These are phyloP conservation scores for carrot (Daucus carota) DNA, from an alignment of 129 eudicot genomes.

Conservation along the genomic window DH1_v3.0 NC_030383.2:57546501-57547000, in stretches of 20 bases:
- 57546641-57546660: too few species aligned
- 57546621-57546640: too few species aligned
- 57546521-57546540: too few species aligned
- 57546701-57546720: slow-evolving; percentile 18
- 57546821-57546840: slow-evolving; percentile 42
- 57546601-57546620: too few species aligned
- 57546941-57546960: slow-evolving; percentile 12
- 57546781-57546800: slow-evolving; percentile 77
- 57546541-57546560: too few species aligned
- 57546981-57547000: slow-evolving; percentile 5
- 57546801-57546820: slow-evolving; percentile 40
- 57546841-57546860: slow-evolving; percentile 35
- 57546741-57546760: slow-evolving; percentile 26
- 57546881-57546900: slow-evolving; percentile 65
- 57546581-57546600: too few species aligned
- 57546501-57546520: too few species aligned
- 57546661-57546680: too few species aligned
- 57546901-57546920: slow-evolving; percentile 27
- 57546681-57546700: too few species aligned
- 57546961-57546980: slow-evolving; percentile 1
- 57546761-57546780: slow-evolving; percentile 58
- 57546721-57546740: slow-evolving; percentile 16
- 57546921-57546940: slow-evolving; percentile 14
- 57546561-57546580: too few species aligned
- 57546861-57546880: slow-evolving; percentile 50